Evolutionary conservation across 2,329 filamentous ascomycete species (phyloP).

Genomic region (Diaporthe nobilis): DNA sequence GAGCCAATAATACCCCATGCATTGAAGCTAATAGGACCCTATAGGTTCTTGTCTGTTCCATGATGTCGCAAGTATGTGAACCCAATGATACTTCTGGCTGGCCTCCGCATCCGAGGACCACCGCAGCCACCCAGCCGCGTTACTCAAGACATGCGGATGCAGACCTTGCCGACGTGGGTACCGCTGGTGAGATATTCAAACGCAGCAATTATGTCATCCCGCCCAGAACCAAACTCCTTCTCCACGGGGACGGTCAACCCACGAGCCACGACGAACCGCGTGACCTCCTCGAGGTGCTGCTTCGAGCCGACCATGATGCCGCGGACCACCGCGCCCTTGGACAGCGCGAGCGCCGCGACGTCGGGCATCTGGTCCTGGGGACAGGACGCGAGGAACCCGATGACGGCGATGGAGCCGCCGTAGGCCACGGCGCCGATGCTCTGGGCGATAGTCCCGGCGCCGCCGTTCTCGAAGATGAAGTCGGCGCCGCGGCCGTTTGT

Average conservation of each 20-base stretch:
- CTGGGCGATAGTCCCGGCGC: constrained; percentile 54
- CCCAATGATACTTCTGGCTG: background rate
- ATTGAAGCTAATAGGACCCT: background rate
- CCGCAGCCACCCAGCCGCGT: background rate
- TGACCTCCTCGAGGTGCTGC: constrained; percentile 44
- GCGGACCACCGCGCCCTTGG: constrained; percentile 51
- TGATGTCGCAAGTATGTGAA: background rate
- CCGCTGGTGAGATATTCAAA: background rate
- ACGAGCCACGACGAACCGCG: background rate
- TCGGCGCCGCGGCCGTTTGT: constrained; percentile 62
- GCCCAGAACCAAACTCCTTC: background rate
- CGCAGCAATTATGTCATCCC: background rate
- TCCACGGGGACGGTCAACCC: background rate
- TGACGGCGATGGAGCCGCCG: constrained; percentile 61
- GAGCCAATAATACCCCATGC: background rate
- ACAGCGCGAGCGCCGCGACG: constrained; percentile 48
- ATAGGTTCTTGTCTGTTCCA: no score
- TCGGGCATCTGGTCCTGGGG: constrained; percentile 50
- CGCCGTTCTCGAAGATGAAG: constrained; percentile 55
- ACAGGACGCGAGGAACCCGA: constrained; percentile 56
- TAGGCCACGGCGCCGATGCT: constrained; percentile 59
- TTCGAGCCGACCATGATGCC: constrained; percentile 54
- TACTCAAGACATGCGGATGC: background rate
- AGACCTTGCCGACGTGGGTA: background rate
- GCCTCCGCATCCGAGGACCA: no score